phyloP scores from a whole-genome alignment of 257 asterid genomes.

The Paraleonurus japonicus region DNA sequence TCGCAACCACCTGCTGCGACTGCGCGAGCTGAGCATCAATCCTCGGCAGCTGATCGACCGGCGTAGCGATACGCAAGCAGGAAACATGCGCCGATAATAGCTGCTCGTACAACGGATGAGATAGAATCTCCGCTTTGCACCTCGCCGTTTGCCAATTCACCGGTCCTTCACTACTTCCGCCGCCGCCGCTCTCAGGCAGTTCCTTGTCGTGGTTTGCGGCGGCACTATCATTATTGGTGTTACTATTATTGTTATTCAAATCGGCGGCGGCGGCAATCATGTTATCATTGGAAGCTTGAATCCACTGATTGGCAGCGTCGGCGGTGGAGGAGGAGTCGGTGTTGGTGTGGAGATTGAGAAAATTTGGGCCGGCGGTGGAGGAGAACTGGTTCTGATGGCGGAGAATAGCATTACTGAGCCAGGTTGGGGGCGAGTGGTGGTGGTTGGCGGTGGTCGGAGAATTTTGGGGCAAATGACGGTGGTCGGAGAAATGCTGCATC shows the following conservation, averaged over 20 bases:
- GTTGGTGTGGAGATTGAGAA: slow-evolving; percentile 56
- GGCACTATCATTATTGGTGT: not conserved
- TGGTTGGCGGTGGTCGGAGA: slow-evolving; percentile 25
- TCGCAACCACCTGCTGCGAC: slow-evolving; percentile 61
- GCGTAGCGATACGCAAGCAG: slow-evolving; percentile 78
- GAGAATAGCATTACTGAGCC: slow-evolving; percentile 60
- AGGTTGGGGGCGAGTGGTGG: slow-evolving; percentile 39
- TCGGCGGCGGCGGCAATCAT: slow-evolving; percentile 32
- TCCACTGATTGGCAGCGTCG: slow-evolving; percentile 45
- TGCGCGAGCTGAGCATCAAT: slow-evolving; percentile 73
- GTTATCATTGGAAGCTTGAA: slow-evolving; percentile 43
- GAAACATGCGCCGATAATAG: slow-evolving; percentile 68
- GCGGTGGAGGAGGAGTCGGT: slow-evolving; percentile 39
- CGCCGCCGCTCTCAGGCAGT: slow-evolving; percentile 32
- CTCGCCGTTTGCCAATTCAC: slow-evolving; percentile 62
- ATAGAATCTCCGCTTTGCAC: slow-evolving; percentile 54
- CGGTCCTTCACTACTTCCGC: slow-evolving; percentile 33
- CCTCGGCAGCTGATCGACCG: slow-evolving; percentile 81
- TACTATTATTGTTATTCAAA: slow-evolving; percentile 24
- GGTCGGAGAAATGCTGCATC: slow-evolving; percentile 51
- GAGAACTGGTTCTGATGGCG: slow-evolving; percentile 46
- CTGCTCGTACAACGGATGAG: slow-evolving; percentile 72
- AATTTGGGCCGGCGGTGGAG: slow-evolving; percentile 37
- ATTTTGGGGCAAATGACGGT: slow-evolving; percentile 34
- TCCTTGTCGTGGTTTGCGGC: slow-evolving; percentile 26